Percentiles rank a stretch among this genome's conserved stretches.
Evolutionary conservation across 176 grass and related monocot genomes (phyloP).

Genomic region (Cocos nucifera): DNA sequence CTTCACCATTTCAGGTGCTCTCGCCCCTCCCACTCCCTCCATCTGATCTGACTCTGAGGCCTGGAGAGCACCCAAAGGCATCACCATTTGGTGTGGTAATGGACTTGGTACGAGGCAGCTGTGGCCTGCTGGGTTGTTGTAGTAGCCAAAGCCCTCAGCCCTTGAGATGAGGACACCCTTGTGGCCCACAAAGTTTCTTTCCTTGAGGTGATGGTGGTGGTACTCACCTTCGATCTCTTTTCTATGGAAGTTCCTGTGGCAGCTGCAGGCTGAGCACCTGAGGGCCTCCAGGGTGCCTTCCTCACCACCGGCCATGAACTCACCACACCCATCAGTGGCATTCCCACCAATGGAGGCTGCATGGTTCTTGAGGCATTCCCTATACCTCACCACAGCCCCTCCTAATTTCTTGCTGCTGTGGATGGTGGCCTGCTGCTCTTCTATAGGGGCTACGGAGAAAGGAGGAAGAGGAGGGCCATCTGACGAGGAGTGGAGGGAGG

Average conservation of each 20-base stretch:
- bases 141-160: not conserved
- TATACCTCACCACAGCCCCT: conserved; percentile 9
- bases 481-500: too few species aligned
- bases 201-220: not conserved
- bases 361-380: conserved; percentile 17
- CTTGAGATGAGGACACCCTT: not conserved
- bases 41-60: conserved; percentile 5
- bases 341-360: conserved; percentile 12
- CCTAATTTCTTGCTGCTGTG: not conserved
- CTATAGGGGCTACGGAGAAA: too few species aligned
- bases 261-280: conserved; percentile 15
- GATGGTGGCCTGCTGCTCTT: not conserved
- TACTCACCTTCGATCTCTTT: conserved; percentile 8
- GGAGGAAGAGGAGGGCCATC: too few species aligned
- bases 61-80: conserved; percentile 5
- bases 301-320: conserved; percentile 15
- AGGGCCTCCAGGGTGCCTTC: conserved; percentile 9
- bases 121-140: conserved; percentile 1
- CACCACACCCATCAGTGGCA: conserved; percentile 10
- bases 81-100: conserved; percentile 4
- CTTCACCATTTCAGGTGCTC: not conserved
- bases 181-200: too few species aligned
- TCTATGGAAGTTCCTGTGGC: conserved; percentile 13
- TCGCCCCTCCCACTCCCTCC: not conserved
- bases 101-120: not conserved